These are phyloP conservation scores for Beverwykella pulmonaria DNA, from an alignment of 495 filamentous ascomycete species.

Conservation along the genomic window DNA sequence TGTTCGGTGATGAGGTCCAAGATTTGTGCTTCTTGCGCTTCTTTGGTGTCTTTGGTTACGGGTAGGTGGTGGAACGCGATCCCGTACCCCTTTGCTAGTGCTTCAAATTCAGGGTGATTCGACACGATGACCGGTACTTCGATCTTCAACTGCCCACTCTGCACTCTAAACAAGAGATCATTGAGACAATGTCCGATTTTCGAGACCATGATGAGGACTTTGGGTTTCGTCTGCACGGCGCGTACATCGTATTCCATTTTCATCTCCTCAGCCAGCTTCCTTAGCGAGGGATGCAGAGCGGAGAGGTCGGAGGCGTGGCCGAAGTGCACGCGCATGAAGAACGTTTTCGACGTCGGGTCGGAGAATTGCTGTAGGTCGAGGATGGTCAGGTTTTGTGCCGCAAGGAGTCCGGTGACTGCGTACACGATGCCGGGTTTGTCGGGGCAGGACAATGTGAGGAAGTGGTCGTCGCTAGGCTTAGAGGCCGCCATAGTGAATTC, in stretches of 20 bases:
- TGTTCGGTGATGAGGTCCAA: slow-evolving; percentile 65
- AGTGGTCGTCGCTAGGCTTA: slow-evolving; percentile 54
- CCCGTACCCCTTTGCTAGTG: slow-evolving; percentile 68
- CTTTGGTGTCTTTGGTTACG: slow-evolving; percentile 69
- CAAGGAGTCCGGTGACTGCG: slow-evolving; percentile 71
- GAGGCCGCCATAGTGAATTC: slow-evolving; percentile 24
- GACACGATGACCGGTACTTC: slow-evolving; percentile 71
- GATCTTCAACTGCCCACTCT: slow-evolving; percentile 64
- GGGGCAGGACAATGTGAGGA: slow-evolving; percentile 74
- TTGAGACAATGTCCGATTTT: slow-evolving; percentile 82
- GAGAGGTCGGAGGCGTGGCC: slow-evolving; percentile 54
- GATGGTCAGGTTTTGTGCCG: slow-evolving; percentile 68
- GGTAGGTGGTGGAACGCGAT: slow-evolving; percentile 75
- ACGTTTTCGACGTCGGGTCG: slow-evolving; percentile 63
- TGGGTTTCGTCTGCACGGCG: slow-evolving; percentile 62
- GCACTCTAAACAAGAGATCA: slow-evolving; percentile 73
- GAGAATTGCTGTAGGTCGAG: slow-evolving; percentile 75
- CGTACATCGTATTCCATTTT: slow-evolving; percentile 65
- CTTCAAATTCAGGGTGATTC: slow-evolving; percentile 72
- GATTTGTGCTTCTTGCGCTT: slow-evolving; percentile 65
- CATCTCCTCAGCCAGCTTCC: slow-evolving; percentile 58
- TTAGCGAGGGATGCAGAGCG: slow-evolving; percentile 52
- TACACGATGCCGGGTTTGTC: slow-evolving; percentile 76
- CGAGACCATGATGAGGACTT: slow-evolving; percentile 77
- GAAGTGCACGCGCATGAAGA: slow-evolving; percentile 81